Evolutionary conservation across 352 stramenopile species (phyloP), one percentile per base, ranked within the genome.

Genomic region (Phytophthora nicotianae): DNA sequence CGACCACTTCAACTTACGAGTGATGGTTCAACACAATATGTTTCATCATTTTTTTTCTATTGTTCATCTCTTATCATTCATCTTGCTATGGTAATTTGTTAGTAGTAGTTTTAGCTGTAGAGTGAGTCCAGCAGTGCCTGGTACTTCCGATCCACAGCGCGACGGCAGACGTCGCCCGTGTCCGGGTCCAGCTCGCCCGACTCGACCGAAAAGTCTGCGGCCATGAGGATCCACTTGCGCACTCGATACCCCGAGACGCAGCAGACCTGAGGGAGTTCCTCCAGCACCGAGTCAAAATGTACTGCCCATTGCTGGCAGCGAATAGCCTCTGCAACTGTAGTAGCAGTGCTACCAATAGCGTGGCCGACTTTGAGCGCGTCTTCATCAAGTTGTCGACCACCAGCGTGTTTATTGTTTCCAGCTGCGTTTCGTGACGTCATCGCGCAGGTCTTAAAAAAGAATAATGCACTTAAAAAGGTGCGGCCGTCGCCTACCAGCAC

Each of bases 181-280:
- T 90, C 85, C 2, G 74, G 73, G 33, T 94, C 79, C n/a, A 94
- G 43, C 51, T 92, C 83, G 4, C 83, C 83, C 0, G 79, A 85
- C 37, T 91, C 75, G 46, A 91, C 74, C 6, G 79, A 69, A 47
- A 92, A 90, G 20, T 77, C 65, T 10, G 84, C 66, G 1, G 77
- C 58, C 85, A 94, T 91, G 43, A 94, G 57, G 50, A 91, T 88
- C 85, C 85, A 94, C 65, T 92, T 94, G 50, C 85, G 69, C 24
- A 94, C 68, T 26, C 74, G 79, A 48, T 86, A 81, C 19, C 79
- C 80, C 0, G 85, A 89, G n/a, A 93, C 57, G 1, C 66, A 70
- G 43, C 83, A 83, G 6, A 72, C 51, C 7, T 58, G 21, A 0
- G 77, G 74, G 3, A 92, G 68, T 10, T 74, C 32, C 21, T 91